A percentile compares a stretch with the other conserved stretches of the same genome.
These are phyloP conservation scores for Lenzites betulinus DNA, from an alignment of 768 basidiomycete species.

Conservation along the genomic window DNA sequence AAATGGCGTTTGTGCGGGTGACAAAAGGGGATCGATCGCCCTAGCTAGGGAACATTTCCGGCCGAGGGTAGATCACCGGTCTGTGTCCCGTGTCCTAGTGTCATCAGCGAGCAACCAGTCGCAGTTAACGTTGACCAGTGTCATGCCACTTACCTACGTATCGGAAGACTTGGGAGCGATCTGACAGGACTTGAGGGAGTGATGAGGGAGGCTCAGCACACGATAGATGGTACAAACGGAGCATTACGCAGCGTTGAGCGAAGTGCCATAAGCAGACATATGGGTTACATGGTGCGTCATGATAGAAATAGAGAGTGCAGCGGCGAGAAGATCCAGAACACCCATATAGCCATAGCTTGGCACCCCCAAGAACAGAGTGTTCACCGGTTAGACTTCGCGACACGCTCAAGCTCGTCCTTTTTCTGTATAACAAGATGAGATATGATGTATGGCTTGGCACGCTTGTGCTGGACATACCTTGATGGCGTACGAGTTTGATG, in stretches of 20 bases:
- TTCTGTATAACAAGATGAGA: constrained; percentile 52
- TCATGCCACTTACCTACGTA: not conserved
- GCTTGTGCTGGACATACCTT: constrained; percentile 62
- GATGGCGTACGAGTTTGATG: constrained; percentile 99
- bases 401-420: constrained; percentile 99
- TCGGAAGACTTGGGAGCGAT: not conserved
- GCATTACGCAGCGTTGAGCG: constrained; percentile 22
- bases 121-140: too few species aligned
- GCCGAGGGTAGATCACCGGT: too few species aligned
- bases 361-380: constrained; percentile 32
- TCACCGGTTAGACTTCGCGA: constrained; percentile 99
- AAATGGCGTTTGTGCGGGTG: too few species aligned
- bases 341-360: constrained; percentile 29
- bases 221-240: constrained; percentile 17
- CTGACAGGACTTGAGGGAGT: too few species aligned
- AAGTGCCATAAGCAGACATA: constrained; percentile 32
- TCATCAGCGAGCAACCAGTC: too few species aligned
- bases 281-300: constrained; percentile 34
- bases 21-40: too few species aligned
- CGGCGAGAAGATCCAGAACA: constrained; percentile 26
- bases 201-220: constrained; percentile 3
- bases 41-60: too few species aligned
- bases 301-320: constrained; percentile 24
- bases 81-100: too few species aligned
- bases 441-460: constrained; percentile 2